Percentiles rank a stretch among this genome's conserved stretches.
Evolutionary conservation across 2,329 filamentous ascomycete genomes (phyloP).

Genomic region (Ilyonectria robusta): DNA sequence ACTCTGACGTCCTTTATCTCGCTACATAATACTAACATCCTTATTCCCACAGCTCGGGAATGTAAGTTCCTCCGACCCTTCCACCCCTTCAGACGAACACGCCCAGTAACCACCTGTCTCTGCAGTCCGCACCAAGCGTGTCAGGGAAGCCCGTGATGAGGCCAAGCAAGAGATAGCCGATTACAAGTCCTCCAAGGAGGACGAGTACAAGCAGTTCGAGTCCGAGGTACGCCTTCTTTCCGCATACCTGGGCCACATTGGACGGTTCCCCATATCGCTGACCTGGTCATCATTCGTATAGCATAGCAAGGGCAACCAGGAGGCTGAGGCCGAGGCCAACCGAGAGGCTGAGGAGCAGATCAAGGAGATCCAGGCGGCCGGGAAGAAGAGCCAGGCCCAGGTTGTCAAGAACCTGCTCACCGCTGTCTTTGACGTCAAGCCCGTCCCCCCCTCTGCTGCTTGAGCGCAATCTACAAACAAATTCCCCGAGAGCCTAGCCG

Average conservation of each 20-base stretch:
- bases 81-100: slow-evolving; percentile 16
- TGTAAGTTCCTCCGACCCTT: slow-evolving; percentile 70
- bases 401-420: slow-evolving; percentile 88
- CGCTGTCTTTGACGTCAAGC: slow-evolving; percentile 88
- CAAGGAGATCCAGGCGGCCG: slow-evolving; percentile 84
- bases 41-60: slow-evolving; percentile 78
- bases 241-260: neutral
- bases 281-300: slow-evolving; percentile 55
- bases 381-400: slow-evolving; percentile 82
- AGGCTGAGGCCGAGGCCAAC: slow-evolving; percentile 86
- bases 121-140: slow-evolving; percentile 86
- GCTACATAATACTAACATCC: slow-evolving; percentile 47
- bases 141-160: slow-evolving; percentile 96
- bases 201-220: slow-evolving; percentile 96
- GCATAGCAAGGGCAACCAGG: slow-evolving; percentile 92
- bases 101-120: slow-evolving; percentile 23
- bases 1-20: slow-evolving; percentile 20
- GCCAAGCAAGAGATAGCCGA: slow-evolving; percentile 98
- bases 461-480: slow-evolving; percentile 34
- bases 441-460: slow-evolving; percentile 64
- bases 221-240: slow-evolving; percentile 66
- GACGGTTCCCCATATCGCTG: slow-evolving; percentile 10
- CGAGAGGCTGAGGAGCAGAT: slow-evolving; percentile 83
- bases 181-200: slow-evolving; percentile 90
- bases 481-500: neutral